Conservation (phyloP, 345 rosid species). For the Eucalyptus pauciflora region DNA sequence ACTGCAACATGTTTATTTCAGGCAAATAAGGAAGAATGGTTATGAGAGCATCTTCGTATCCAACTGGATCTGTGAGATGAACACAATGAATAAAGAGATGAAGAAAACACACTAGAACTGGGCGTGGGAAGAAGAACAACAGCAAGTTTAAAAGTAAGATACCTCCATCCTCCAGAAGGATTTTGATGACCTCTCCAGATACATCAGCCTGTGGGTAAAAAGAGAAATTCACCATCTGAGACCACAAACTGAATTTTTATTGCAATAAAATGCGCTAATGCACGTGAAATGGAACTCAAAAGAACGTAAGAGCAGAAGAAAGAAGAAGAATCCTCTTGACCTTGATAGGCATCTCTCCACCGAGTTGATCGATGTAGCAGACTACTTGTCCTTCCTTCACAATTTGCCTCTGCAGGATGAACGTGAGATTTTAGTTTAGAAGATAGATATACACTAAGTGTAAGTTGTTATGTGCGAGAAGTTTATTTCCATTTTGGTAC, state of each 20-base stretch:
- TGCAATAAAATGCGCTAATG: background rate
- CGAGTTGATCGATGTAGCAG: constrained; percentile 79
- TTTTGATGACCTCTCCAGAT: constrained; percentile 65
- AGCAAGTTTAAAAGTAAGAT: constrained; percentile 1
- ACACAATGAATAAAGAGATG: background rate
- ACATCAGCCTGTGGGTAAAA: constrained; percentile 47
- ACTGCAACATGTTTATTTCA: constrained; percentile 77
- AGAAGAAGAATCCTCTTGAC: constrained; percentile 11
- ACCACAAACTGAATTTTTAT: background rate
- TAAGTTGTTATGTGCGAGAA: background rate
- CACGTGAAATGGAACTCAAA: background rate
- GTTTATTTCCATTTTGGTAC: background rate
- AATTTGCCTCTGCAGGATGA: constrained; percentile 51
- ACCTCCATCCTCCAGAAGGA: constrained; percentile 76
- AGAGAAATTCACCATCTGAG: background rate
- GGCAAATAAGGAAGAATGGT: constrained; percentile 76
- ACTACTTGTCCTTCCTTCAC: constrained; percentile 85
- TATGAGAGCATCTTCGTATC: constrained; percentile 72
- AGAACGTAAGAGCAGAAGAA: background rate
- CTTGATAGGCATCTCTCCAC: constrained; percentile 70
- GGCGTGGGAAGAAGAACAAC: background rate
- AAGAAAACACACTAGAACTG: background rate
- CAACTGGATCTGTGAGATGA: constrained; percentile 58
- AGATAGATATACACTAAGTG: background rate
- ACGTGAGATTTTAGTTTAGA: background rate